A percentile compares a stretch with the other conserved stretches of the same genome.
phyloP scores from a whole-genome alignment of 768 basidiomycete species.

The Chiua virens region DNA sequence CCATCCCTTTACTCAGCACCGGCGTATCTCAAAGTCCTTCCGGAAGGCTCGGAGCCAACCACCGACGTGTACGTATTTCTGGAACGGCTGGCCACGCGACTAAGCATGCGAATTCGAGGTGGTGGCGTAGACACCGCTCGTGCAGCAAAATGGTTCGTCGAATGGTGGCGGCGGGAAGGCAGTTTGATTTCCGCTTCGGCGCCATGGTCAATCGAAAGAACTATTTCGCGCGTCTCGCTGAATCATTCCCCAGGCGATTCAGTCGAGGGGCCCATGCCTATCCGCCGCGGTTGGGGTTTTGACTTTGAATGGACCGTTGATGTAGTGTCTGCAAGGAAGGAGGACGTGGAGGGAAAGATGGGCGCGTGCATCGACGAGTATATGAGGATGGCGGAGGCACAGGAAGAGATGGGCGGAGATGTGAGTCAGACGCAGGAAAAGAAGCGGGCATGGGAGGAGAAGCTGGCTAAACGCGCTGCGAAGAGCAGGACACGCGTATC shows the following conservation, averaged over 20 bases:
- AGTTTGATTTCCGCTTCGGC: conserved; percentile 52
- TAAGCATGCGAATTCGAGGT: conserved; percentile 82
- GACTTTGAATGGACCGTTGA: conserved; percentile 70
- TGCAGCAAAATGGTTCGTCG: conserved; percentile 79
- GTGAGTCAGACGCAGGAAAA: conserved; percentile 72
- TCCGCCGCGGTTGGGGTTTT: conserved; percentile 77
- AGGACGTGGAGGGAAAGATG: conserved; percentile 62
- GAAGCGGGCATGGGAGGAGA: conserved; percentile 50
- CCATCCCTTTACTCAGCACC: conserved; percentile 47
- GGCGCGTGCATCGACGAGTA: conserved; percentile 65
- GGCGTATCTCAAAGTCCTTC: conserved; percentile 65
- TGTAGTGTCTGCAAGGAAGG: conserved; percentile 9
- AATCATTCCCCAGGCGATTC: background rate
- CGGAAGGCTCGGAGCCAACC: conserved; percentile 53
- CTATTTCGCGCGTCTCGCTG: background rate
- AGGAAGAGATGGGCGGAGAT: conserved; percentile 54
- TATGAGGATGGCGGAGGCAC: conserved; percentile 41
- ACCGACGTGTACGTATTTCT: conserved; percentile 67
- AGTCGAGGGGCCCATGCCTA: background rate
- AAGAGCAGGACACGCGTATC: conserved; percentile 31
- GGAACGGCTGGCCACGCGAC: conserved; percentile 62
- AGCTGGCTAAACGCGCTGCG: conserved; percentile 37
- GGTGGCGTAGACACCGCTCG: conserved; percentile 68
- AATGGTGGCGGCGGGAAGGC: conserved; percentile 85
- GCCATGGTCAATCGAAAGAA: conserved; percentile 22